These are phyloP conservation scores for Lyophyllum semitale DNA, from an alignment of 768 basidiomycete genomes.

Conservation along the genomic window DNA sequence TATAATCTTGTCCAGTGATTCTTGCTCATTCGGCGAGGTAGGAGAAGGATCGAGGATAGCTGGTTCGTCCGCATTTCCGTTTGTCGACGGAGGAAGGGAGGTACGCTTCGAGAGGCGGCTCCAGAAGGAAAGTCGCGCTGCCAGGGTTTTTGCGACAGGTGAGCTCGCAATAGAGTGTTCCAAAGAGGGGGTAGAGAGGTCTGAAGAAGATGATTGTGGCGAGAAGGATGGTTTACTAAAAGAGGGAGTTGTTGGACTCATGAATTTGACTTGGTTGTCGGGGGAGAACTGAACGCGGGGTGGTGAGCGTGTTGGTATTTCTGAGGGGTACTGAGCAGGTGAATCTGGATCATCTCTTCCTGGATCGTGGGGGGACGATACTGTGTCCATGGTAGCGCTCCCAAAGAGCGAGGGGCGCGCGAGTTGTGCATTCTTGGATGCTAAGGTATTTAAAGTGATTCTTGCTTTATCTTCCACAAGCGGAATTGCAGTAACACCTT, in stretches of 20 bases:
- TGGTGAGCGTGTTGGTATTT: slow-evolving; percentile 15
- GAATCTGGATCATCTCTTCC: slow-evolving; percentile 11
- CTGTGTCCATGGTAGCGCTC: slow-evolving; percentile 22
- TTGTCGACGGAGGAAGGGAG: slow-evolving; percentile 8
- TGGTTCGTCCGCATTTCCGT: slow-evolving; percentile 17
- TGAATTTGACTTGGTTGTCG: slow-evolving; percentile 45
- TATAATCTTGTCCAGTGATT: slow-evolving; percentile 46
- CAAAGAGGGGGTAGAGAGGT: slow-evolving; percentile 57
- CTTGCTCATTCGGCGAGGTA: slow-evolving; percentile 27
- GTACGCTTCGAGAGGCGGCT: slow-evolving; percentile 55
- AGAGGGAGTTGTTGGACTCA: slow-evolving; percentile 37
- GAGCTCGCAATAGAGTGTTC: slow-evolving; percentile 44
- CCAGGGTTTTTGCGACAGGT: slow-evolving; percentile 63
- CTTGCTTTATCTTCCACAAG: slow-evolving; percentile 66
- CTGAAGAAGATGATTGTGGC: slow-evolving; percentile 46
- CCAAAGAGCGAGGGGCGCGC: slow-evolving; percentile 49
- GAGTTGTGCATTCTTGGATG: slow-evolving; percentile 46
- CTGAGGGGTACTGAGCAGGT: slow-evolving; percentile 16
- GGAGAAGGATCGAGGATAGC: slow-evolving; percentile 8
- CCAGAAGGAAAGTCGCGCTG: slow-evolving; percentile 77
- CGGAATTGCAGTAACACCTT: slow-evolving; percentile 71
- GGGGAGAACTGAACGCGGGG: slow-evolving; percentile 57
- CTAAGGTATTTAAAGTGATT: slow-evolving; percentile 50
- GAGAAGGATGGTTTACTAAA: slow-evolving; percentile 35
- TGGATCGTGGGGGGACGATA: slow-evolving; percentile 10